Evolutionary conservation across 768 basidiomycete genomes (phyloP).

Genomic region (Cyclocybe aegerita): DNA sequence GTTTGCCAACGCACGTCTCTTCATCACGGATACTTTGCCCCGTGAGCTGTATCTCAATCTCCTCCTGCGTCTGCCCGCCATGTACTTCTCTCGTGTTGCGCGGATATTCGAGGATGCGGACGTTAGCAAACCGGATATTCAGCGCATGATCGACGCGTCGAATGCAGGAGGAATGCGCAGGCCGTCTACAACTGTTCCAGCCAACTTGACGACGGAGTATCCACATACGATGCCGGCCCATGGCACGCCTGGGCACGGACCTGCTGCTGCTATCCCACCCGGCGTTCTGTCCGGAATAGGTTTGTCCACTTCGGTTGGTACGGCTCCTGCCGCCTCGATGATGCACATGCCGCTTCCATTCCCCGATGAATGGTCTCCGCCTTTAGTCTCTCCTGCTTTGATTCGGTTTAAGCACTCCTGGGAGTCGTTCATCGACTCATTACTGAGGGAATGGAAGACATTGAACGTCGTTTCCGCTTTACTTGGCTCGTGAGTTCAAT

Average conservation of each 20-base stretch:
- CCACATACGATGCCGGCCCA: not conserved
- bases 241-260: too few species aligned
- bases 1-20: slow-evolving; percentile 19
- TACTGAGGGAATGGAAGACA: slow-evolving; percentile 77
- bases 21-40: slow-evolving; percentile 39
- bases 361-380: slow-evolving; percentile 53
- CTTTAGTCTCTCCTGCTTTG: slow-evolving; percentile 61
- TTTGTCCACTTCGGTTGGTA: slow-evolving; percentile 20
- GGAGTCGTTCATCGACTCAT: slow-evolving; percentile 70
- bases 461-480: slow-evolving; percentile 72
- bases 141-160: slow-evolving; percentile 44
- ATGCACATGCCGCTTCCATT: slow-evolving; percentile 38
- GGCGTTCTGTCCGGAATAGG: slow-evolving; percentile 26
- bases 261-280: slow-evolving; percentile 13
- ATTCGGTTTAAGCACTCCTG: slow-evolving; percentile 65
- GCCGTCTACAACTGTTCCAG: not conserved
- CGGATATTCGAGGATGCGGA: slow-evolving; percentile 78
- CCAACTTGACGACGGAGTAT: not conserved
- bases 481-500: slow-evolving; percentile 37
- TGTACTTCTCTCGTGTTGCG: slow-evolving; percentile 80
- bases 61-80: slow-evolving; percentile 70
- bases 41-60: slow-evolving; percentile 42
- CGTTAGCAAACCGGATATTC: slow-evolving; percentile 71
- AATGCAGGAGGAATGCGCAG: slow-evolving; percentile 14
- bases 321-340: slow-evolving; percentile 15